Conservation (phyloP, 257 asterid species). For the Marsdenia floribunda region DNA sequence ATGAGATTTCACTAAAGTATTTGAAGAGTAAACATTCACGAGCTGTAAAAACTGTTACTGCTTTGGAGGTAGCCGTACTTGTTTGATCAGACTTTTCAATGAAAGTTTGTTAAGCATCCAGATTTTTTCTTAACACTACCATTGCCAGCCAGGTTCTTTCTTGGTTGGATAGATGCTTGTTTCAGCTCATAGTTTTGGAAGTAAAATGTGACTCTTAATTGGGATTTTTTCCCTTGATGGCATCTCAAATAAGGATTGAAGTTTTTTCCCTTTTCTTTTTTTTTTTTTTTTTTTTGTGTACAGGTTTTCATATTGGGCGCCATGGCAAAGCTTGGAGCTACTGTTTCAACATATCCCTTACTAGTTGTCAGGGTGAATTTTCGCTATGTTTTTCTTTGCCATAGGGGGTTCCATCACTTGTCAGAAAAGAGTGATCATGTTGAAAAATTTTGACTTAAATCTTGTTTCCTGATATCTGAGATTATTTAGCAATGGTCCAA, state of each 20-base stretch:
- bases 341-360: slow-evolving; percentile 80
- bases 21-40: slow-evolving; percentile 60
- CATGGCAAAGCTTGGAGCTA: slow-evolving; percentile 90
- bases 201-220: neutral
- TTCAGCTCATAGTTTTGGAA: neutral
- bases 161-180: neutral
- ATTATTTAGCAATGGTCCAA: neutral
- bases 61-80: slow-evolving; percentile 54
- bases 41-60: slow-evolving; percentile 40
- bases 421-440: neutral
- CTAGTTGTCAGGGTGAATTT: slow-evolving; percentile 76
- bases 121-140: neutral
- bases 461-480: neutral
- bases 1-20: slow-evolving; percentile 67
- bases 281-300: slow-evolving; percentile 10
- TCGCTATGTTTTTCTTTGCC: neutral
- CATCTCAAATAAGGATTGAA: no score
- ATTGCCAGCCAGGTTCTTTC: neutral
- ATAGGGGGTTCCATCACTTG: neutral
- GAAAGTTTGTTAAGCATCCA: neutral
- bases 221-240: slow-evolving; percentile 1
- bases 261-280: no score
- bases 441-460: neutral
- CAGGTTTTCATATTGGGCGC: slow-evolving; percentile 79
- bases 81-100: neutral